phyloP scores from a whole-genome alignment of 352 stramenopile genomes.

The Sclerospora graminicola region DNA sequence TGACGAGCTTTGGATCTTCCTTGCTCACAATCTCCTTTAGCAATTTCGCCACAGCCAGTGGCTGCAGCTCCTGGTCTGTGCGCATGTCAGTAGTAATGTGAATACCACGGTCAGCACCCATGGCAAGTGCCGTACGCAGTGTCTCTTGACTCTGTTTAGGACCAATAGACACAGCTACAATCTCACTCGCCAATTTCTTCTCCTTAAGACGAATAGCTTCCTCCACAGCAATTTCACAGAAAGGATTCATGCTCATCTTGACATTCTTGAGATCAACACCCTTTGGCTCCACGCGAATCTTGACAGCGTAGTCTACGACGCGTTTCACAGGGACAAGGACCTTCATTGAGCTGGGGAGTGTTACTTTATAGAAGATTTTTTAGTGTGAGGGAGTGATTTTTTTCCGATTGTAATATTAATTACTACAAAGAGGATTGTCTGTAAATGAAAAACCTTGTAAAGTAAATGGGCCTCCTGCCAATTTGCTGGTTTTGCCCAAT shows the following conservation, averaged over 20 bases:
- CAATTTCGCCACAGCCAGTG: slow-evolving; percentile 95
- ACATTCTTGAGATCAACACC: slow-evolving; percentile 97
- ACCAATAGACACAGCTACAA: slow-evolving; percentile 95
- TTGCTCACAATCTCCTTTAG: slow-evolving; percentile 93
- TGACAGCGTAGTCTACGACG: slow-evolving; percentile 97
- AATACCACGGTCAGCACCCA: slow-evolving; percentile 94
- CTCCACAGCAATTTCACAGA: slow-evolving; percentile 98
- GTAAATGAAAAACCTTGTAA: too few species aligned
- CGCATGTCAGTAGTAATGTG: slow-evolving; percentile 94
- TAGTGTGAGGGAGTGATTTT: neutral
- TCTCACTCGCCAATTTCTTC: slow-evolving; percentile 90
- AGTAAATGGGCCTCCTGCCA: too few species aligned
- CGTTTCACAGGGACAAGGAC: slow-evolving; percentile 97
- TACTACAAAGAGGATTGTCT: too few species aligned
- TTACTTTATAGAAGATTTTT: neutral
- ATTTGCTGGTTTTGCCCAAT: too few species aligned
- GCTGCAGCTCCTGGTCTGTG: slow-evolving; percentile 96
- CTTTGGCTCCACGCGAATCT: slow-evolving; percentile 92
- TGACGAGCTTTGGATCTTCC: slow-evolving; percentile 88
- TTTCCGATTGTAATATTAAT: too few species aligned
- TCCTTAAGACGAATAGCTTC: slow-evolving; percentile 98
- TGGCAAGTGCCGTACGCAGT: slow-evolving; percentile 90
- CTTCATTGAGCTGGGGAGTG: slow-evolving; percentile 40
- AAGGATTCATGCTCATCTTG: slow-evolving; percentile 99
- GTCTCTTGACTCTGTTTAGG: slow-evolving; percentile 96